A percentile compares a stretch with the other conserved stretches of the same genome.
phyloP scores from a whole-genome alignment of 495 filamentous ascomycete species.

The Durotheca rogersii region DNA sequence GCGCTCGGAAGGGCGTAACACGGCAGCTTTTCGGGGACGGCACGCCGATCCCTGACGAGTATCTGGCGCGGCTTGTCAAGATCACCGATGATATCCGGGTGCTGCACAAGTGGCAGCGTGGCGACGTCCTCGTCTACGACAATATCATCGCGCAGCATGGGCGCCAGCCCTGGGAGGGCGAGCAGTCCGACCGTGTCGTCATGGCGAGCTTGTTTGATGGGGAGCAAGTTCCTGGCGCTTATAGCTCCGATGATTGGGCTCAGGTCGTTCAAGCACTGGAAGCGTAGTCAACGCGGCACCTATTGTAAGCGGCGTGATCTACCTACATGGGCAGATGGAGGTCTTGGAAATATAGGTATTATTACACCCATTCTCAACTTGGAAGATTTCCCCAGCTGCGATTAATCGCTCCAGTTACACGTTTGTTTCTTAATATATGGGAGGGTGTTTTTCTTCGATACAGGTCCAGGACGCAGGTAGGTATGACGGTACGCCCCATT shows the following conservation, averaged over 20 bases:
- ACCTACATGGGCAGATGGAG: no score
- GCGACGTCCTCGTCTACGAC: slow-evolving; percentile 48
- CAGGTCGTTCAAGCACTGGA: slow-evolving; percentile 46
- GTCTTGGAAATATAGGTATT: no score
- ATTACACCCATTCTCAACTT: no score
- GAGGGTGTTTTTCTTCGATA: no score
- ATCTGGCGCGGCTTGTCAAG: slow-evolving; percentile 45
- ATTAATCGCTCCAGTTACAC: no score
- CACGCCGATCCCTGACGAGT: slow-evolving; percentile 52
- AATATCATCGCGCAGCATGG: slow-evolving; percentile 53
- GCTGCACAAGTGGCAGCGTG: slow-evolving; percentile 45
- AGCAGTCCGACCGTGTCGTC: slow-evolving; percentile 47
- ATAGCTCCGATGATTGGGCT: slow-evolving; percentile 48
- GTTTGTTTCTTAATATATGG: no score
- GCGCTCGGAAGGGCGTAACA: slow-evolving; percentile 23
- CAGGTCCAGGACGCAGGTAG: no score
- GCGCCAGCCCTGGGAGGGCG: slow-evolving; percentile 48
- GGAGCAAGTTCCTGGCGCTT: slow-evolving; percentile 45
- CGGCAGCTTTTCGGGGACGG: slow-evolving; percentile 51
- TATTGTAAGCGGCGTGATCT: neutral
- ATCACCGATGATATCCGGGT: slow-evolving; percentile 53
- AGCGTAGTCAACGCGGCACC: neutral
- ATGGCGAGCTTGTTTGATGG: slow-evolving; percentile 47
- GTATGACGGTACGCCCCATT: no score
- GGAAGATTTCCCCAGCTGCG: no score